These are phyloP conservation scores for Rhizopogon rudus DNA, from an alignment of 768 basidiomycete species.

Conservation along the genomic window DNA sequence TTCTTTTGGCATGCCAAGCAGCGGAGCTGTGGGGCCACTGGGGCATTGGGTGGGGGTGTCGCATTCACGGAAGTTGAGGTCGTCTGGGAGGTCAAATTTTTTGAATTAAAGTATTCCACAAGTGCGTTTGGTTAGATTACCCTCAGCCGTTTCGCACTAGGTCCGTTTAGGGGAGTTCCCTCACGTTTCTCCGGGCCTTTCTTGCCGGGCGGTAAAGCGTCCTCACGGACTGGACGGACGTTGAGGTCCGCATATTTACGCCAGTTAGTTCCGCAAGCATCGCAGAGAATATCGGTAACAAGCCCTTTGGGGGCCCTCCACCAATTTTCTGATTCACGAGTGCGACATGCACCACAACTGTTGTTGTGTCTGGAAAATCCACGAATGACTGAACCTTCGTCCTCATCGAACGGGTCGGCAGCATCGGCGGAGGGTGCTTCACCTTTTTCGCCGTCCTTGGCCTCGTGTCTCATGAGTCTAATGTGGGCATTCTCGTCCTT, in stretches of 20 bases:
- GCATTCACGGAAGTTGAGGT: slow-evolving; percentile 36
- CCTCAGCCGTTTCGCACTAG: slow-evolving; percentile 61
- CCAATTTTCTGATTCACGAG: slow-evolving; percentile 75
- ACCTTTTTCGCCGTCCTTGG: slow-evolving; percentile 21
- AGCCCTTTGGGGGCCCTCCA: slow-evolving; percentile 92
- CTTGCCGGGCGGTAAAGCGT: slow-evolving; percentile 41
- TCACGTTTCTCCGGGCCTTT: slow-evolving; percentile 51
- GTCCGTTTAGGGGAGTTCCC: slow-evolving; percentile 51
- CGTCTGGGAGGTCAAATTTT: slow-evolving; percentile 12
- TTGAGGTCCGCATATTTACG: slow-evolving; percentile 91
- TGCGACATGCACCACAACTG: slow-evolving; percentile 81
- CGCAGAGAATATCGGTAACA: slow-evolving; percentile 74
- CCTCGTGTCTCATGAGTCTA: slow-evolving; percentile 30
- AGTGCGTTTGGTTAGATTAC: slow-evolving; percentile 24
- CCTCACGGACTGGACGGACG: slow-evolving; percentile 67
- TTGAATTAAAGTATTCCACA: neutral
- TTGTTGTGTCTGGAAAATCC: slow-evolving; percentile 47
- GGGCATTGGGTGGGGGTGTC: slow-evolving; percentile 58
- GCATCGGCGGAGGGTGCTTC: slow-evolving; percentile 27
- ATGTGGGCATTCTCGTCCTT: slow-evolving; percentile 62
- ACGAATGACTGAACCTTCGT: slow-evolving; percentile 71
- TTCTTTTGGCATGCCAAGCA: slow-evolving; percentile 73
- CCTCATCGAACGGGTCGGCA: slow-evolving; percentile 42
- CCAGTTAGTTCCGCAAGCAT: slow-evolving; percentile 83
- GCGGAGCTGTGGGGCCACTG: slow-evolving; percentile 54